Evolutionary conservation across 345 rosid genomes (phyloP), one percentile per base, ranked within the genome.

Genomic region (Bretschneidera sinensis): DNA sequence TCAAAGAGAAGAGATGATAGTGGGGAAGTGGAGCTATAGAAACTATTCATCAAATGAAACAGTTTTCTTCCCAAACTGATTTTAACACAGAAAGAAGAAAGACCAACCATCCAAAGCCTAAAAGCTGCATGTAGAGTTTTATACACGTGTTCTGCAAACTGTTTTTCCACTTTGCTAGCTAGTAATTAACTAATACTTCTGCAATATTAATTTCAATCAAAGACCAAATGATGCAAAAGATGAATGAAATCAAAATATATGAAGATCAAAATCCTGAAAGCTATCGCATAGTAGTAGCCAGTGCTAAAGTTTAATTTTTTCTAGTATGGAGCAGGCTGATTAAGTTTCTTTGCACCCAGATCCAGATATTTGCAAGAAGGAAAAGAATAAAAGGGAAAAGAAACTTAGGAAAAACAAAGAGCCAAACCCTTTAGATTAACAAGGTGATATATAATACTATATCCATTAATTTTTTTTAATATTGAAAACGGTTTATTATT

Each of bases 301-400:
- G n/a, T n/a, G 34, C 21, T 50, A 61, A 20, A 61, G 48, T 16
- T 14, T 24, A 43, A 54, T 28, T 39, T 25, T n/a, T n/a, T n/a
- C n/a, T n/a, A n/a, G n/a, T n/a, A n/a, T n/a, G n/a, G n/a, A n/a
- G n/a, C n/a, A n/a, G n/a, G n/a, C n/a, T n/a, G n/a, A n/a, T n/a
- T n/a, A n/a, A n/a, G n/a, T n/a, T 15, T 43, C 39, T 60, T 64
- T 43, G 61, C 62, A 60, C 70, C 61, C 67, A 73, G 81, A 79
- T 79, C 75, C 55, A 74, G 79, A 74, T 76, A 72, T 71, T 75
- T 70, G 60, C 45, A 70, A 69, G 71, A 61, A 63, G 55, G 59
- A 50, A 71, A 67, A 64, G 59, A 63, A 59, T 63, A 63, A 18
- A 48, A n/a, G 56, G 24, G 53, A 62, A 15, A 59, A 33, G 23